These are phyloP conservation scores for Aspergillus biplanus DNA, from an alignment of 495 filamentous ascomycete genomes.

Conservation along the genomic window DNA sequence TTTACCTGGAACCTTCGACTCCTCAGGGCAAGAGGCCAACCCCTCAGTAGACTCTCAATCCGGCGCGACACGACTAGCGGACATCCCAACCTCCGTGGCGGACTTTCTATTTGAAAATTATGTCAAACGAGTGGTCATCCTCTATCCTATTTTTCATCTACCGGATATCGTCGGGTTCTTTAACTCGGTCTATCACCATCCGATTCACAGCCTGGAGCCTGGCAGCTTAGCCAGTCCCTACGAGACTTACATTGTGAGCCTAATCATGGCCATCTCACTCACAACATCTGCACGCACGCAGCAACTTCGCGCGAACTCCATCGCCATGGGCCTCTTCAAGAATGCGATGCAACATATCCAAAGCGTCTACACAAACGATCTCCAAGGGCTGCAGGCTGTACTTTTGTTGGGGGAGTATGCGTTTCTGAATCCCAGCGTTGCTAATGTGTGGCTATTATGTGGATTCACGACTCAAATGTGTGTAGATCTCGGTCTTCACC, in stretches of 20 bases:
- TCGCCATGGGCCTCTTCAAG: conserved; percentile 1
- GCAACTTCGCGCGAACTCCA: not conserved
- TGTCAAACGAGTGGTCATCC: not conserved
- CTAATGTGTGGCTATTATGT: not conserved
- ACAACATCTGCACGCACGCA: not conserved
- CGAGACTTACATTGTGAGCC: not conserved
- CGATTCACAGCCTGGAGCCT: not conserved
- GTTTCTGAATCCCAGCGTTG: not conserved
- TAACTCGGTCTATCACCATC: not conserved
- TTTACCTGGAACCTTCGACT: not conserved
- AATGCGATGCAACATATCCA: not conserved
- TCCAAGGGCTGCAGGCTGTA: not conserved
- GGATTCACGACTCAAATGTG: not conserved
- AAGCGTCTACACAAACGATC: not conserved
- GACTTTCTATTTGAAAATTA: not conserved
- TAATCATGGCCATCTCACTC: not conserved
- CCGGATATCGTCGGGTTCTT: not conserved
- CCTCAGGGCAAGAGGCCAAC: not conserved
- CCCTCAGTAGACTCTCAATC: not conserved
- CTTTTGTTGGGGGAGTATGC: not conserved
- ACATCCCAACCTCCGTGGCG: not conserved
- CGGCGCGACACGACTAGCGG: not conserved
- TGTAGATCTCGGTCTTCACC: not conserved
- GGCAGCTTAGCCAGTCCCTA: not conserved
- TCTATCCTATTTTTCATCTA: not conserved